Evolutionary conservation across 306 rosid species (phyloP), one percentile per base, ranked within the genome.

Genomic region (Cajanus cajan): DNA sequence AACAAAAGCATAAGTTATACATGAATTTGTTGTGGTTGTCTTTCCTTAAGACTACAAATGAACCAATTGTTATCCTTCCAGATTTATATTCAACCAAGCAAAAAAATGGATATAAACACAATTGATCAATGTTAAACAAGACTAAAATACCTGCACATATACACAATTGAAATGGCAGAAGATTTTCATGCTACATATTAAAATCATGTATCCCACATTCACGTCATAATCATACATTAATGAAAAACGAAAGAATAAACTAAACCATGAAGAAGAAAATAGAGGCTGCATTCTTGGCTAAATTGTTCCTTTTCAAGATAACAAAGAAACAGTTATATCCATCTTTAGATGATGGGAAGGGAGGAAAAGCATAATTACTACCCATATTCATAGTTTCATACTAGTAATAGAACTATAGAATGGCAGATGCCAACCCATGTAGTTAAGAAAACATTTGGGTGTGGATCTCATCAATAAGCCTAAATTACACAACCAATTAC

Each of bases 401-500:
- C 77, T 85, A 64, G 57, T 36, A 69, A 79, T 77, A 62, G 68
- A 86, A 75, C 86, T 80, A 77, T 85, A 89, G 43, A 82, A 82
- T 61, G 67, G 21, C 58, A 92, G 85, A 55, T 74, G 80, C 82
- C 88, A 87, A 74, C 82, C 79, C 84, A 78, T 82, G 34, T 80
- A 88, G 87, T 89, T 79, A 85, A 77, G 80, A 80, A 74, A 83
- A 52, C 83, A 80, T 80, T 79, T 78, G 88, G 87, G 78, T 82
- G 43, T 78, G 83, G 77, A 85, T 89, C 68, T 44, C 88, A 83
- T 78, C 67, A 87, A 84, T 80, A 87, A 80, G 87, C 91, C 96
- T 89, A 91, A 79, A 87, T 89, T 76, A 81, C 94, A 89, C 81
- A 78, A 86, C 86, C 88, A 88, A 93, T 91, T 88, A 87, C 80